Evolutionary conservation across 371 early-diverging fungal species (phyloP).

Genomic region (Mucor racemosus): DNA sequence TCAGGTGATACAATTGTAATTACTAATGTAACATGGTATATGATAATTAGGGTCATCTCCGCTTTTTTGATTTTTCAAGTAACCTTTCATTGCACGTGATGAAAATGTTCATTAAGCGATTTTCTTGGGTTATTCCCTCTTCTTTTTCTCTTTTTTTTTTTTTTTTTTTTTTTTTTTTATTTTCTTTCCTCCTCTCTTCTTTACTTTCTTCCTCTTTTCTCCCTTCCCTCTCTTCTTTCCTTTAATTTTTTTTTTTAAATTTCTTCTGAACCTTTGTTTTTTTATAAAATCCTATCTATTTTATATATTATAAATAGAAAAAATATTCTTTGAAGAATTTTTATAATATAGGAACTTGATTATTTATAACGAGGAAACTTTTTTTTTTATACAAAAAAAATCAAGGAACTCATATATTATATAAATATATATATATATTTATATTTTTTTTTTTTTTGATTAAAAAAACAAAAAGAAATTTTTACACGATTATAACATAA

Average conservation of each 20-base stretch:
- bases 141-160: constrained; percentile 12
- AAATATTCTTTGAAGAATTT: neutral
- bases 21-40: no score
- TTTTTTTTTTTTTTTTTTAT: constrained; percentile 4
- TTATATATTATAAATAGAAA: neutral
- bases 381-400: constrained; percentile 2
- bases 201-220: neutral
- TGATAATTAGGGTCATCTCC: no score
- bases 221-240: neutral
- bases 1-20: no score
- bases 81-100: constrained; percentile 13
- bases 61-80: no score
- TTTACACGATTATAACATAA: neutral
- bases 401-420: neutral
- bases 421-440: no score
- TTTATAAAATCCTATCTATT: neutral
- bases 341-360: neutral
- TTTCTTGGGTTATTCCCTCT: constrained; percentile 4
- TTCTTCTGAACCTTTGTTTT: neutral
- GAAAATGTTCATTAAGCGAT: neutral
- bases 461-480: neutral
- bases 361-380: constrained; percentile 4
- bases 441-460: constrained; percentile 11
- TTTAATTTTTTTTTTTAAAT: neutral
- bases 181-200: constrained; percentile 5